Evolutionary conservation across 805 yeast genomes (phyloP).

Genomic region (Torulaspora delbrueckii): DNA sequence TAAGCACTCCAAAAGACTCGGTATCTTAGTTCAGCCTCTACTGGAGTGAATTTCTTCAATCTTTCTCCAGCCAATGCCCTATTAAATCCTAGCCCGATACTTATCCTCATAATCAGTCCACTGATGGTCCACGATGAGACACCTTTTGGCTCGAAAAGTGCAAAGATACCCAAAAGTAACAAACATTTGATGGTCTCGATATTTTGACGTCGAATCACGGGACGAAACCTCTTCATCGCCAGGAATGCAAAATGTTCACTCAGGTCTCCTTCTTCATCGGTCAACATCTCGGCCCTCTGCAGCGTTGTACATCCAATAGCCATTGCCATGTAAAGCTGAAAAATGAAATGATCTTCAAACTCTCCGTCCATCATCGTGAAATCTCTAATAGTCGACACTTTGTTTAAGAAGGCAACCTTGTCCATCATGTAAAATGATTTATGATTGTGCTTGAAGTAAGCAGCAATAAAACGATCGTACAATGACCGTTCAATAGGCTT

Average conservation of each 20-base stretch:
- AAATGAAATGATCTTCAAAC: slow-evolving; percentile 31
- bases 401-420: slow-evolving; percentile 36
- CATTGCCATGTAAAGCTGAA: slow-evolving; percentile 49
- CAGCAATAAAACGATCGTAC: slow-evolving; percentile 38
- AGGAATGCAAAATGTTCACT: slow-evolving; percentile 40
- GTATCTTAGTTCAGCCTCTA: slow-evolving; percentile 41
- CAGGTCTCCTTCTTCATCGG: slow-evolving; percentile 35
- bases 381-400: slow-evolving; percentile 31
- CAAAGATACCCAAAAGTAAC: slow-evolving; percentile 44
- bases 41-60: slow-evolving; percentile 28
- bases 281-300: slow-evolving; percentile 38
- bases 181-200: slow-evolving; percentile 40
- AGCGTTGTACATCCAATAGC: slow-evolving; percentile 53
- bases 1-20: slow-evolving; percentile 49
- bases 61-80: slow-evolving; percentile 34
- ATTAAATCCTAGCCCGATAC: slow-evolving; percentile 45
- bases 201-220: slow-evolving; percentile 39
- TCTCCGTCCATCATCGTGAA: slow-evolving; percentile 31
- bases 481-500: slow-evolving; percentile 33
- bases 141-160: slow-evolving; percentile 48
- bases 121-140: slow-evolving; percentile 49
- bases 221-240: slow-evolving; percentile 40
- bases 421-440: slow-evolving; percentile 43
- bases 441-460: slow-evolving; percentile 44
- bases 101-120: slow-evolving; percentile 44